phyloP scores from a whole-genome alignment of 805 yeast species.

The Wickerhamiella dianesei region DNA sequence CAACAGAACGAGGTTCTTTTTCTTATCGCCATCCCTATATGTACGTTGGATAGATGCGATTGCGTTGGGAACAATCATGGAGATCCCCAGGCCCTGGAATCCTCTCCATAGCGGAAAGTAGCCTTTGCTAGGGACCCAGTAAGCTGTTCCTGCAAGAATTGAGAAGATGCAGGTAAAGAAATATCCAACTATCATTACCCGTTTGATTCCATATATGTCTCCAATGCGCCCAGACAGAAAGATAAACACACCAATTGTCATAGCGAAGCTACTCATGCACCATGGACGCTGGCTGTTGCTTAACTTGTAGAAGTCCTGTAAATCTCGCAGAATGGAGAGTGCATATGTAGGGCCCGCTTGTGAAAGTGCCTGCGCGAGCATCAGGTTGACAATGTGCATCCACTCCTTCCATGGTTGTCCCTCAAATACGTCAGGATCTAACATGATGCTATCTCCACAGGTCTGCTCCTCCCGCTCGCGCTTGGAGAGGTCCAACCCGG shows the following conservation, averaged over 20 bases:
- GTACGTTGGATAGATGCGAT: background rate
- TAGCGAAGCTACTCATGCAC: constrained; percentile 59
- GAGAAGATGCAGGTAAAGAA: constrained; percentile 44
- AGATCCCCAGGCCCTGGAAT: constrained; percentile 1
- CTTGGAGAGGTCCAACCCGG: background rate
- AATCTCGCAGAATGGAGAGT: constrained; percentile 21
- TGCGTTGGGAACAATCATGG: background rate
- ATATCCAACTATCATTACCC: constrained; percentile 42
- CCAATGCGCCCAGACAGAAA: constrained; percentile 57
- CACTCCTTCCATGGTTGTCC: constrained; percentile 6
- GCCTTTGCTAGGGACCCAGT: constrained; percentile 26
- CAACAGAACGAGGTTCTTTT: constrained; percentile 44
- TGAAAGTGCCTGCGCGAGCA: constrained; percentile 27
- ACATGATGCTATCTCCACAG: background rate
- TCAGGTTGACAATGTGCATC: constrained; percentile 19
- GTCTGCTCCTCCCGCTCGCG: background rate
- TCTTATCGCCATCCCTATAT: constrained; percentile 7
- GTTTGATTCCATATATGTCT: constrained; percentile 53
- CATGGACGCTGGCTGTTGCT: constrained; percentile 31
- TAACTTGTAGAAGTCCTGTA: constrained; percentile 24
- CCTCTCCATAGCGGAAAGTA: background rate
- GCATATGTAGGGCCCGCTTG: constrained; percentile 28
- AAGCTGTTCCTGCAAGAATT: constrained; percentile 44
- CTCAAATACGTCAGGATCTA: constrained; percentile 1
- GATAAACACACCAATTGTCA: constrained; percentile 62